These are phyloP conservation scores for Didymella lethalis DNA, from an alignment of 2,329 filamentous ascomycete genomes.

Conservation along the genomic window DNA sequence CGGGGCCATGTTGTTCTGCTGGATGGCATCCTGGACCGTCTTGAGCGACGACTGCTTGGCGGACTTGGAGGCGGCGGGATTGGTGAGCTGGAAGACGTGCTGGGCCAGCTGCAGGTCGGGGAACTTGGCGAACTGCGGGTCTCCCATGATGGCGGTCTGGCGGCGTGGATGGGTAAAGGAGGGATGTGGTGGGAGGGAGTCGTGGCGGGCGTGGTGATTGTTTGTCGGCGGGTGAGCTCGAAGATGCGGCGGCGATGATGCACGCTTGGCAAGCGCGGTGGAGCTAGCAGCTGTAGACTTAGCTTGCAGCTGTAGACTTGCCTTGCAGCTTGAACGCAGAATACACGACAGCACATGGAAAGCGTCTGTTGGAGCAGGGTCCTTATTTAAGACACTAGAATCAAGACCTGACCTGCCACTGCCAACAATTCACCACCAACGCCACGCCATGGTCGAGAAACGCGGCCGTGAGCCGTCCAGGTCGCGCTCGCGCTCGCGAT, in stretches of 20 bases:
- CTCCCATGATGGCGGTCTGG: conserved; percentile 63
- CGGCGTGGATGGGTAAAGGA: conserved; percentile 13
- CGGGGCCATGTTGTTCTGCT: conserved; percentile 84
- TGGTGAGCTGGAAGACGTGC: conserved; percentile 86
- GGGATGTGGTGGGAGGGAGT: conserved; percentile 11
- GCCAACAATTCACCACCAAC: background rate
- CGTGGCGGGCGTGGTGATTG: conserved; percentile 1
- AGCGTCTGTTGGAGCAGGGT: background rate
- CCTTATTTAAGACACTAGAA: too few relatives aligned
- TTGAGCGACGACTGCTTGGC: conserved; percentile 75
- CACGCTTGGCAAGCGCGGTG: conserved; percentile 12
- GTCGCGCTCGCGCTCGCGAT: conserved; percentile 49
- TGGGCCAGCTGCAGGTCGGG: conserved; percentile 82
- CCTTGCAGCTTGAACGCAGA: background rate
- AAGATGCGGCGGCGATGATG: conserved; percentile 23
- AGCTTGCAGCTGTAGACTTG: background rate
- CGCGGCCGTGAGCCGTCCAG: conserved; percentile 43
- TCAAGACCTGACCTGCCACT: background rate
- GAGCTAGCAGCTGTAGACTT: conserved; percentile 1
- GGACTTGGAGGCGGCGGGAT: conserved; percentile 73
- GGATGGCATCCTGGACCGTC: conserved; percentile 81
- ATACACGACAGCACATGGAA: background rate
- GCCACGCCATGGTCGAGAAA: conserved; percentile 33
- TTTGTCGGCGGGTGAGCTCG: conserved; percentile 2
- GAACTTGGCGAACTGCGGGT: conserved; percentile 86